A percentile compares a stretch with the other conserved stretches of the same genome.
These are phyloP conservation scores for Drosera spatulata DNA, from an alignment of 179 eudicot species.

Conservation along the genomic window DNA sequence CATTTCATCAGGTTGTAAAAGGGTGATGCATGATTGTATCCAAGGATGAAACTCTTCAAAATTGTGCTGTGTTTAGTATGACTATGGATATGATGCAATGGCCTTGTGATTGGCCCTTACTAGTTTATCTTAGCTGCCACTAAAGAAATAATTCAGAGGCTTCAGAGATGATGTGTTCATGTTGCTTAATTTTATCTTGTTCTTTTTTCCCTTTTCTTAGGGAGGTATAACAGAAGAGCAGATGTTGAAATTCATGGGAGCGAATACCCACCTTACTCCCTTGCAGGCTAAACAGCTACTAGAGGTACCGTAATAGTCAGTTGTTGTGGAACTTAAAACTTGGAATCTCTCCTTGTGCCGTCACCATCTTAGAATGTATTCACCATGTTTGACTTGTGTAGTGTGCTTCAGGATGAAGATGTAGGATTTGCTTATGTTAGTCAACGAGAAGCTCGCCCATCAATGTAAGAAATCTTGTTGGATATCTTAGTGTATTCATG, in stretches of 20 bases:
- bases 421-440: constrained; percentile 87
- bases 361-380: background rate
- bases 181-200: background rate
- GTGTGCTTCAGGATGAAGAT: constrained; percentile 53
- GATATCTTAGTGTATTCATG: background rate
- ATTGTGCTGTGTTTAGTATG: too few species aligned
- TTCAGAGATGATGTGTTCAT: too few species aligned
- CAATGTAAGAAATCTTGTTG: constrained; percentile 44
- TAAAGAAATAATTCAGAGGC: too few species aligned
- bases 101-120: too few species aligned
- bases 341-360: background rate
- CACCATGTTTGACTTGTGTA: constrained; percentile 10
- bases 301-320: constrained; percentile 58
- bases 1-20: too few species aligned
- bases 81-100: too few species aligned
- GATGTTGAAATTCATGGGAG: constrained; percentile 94
- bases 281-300: constrained; percentile 79
- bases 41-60: too few species aligned
- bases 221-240: constrained; percentile 97
- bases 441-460: constrained; percentile 85
- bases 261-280: constrained; percentile 65
- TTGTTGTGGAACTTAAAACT: constrained; percentile 6
- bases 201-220: constrained; percentile 23
- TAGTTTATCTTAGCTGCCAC: too few species aligned
- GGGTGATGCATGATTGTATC: too few species aligned